Evolutionary conservation across 345 rosid species (phyloP).

Genomic region (Noccaea caerulescens): DNA sequence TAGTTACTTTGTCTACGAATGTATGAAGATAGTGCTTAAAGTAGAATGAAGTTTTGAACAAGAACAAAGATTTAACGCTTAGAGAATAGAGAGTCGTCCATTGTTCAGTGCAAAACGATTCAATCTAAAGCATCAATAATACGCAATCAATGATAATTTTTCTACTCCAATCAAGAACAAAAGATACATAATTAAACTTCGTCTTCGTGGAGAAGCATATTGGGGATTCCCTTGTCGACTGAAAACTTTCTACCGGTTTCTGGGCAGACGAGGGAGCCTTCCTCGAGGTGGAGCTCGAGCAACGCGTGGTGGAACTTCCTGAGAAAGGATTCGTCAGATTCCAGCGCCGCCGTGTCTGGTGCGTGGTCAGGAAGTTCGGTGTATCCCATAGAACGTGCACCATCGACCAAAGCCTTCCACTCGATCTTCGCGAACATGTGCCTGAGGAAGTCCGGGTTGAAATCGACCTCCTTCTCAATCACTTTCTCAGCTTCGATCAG

Average conservation of each 20-base stretch:
- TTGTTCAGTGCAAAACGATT: background rate
- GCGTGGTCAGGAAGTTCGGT: constrained; percentile 61
- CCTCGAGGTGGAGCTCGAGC: constrained; percentile 77
- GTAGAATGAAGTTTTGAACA: constrained; percentile 53
- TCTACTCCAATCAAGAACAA: background rate
- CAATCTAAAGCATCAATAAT: too few relatives aligned
- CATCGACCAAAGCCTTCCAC: constrained; percentile 72
- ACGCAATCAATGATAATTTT: too few relatives aligned
- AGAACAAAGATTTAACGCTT: background rate
- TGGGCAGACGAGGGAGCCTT: constrained; percentile 79
- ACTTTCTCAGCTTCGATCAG: constrained; percentile 64
- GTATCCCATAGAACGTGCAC: constrained; percentile 67
- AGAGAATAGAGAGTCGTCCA: constrained; percentile 7
- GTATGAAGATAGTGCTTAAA: constrained; percentile 86
- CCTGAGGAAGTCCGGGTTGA: constrained; percentile 68
- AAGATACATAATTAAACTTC: constrained; percentile 54
- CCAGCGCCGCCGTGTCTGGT: constrained; percentile 53
- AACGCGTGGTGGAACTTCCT: constrained; percentile 75
- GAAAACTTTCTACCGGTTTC: constrained; percentile 69
- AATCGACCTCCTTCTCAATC: constrained; percentile 61
- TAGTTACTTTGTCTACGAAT: constrained; percentile 84
- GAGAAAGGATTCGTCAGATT: constrained; percentile 62
- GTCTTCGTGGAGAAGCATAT: constrained; percentile 87
- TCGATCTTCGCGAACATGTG: constrained; percentile 71
- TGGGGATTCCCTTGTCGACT: constrained; percentile 75